Percentiles rank a stretch among this genome's conserved stretches.
Conservation (phyloP, 2,329 filamentous ascomycete species). For the Zasmidium angulare region DNA sequence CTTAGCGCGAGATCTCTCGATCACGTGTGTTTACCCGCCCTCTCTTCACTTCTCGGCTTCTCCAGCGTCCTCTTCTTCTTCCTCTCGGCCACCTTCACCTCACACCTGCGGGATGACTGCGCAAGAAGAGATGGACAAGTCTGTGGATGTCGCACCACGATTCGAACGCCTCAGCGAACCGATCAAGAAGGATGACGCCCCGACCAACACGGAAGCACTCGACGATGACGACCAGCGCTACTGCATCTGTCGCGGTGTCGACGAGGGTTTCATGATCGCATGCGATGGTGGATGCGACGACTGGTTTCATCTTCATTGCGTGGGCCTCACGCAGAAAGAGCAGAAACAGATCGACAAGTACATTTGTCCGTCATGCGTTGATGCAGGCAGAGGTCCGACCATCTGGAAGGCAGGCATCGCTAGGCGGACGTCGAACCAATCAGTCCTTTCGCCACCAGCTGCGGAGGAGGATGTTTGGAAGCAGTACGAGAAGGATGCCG, state of each 20-base stretch:
- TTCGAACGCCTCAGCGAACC: too few relatives aligned
- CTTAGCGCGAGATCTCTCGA: too few relatives aligned
- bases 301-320: constrained; percentile 91
- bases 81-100: too few relatives aligned
- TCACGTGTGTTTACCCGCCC: too few relatives aligned
- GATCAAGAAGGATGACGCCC: neutral
- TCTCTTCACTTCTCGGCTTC: too few relatives aligned
- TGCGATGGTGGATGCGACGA: constrained; percentile 87
- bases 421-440: too few relatives aligned
- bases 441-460: too few relatives aligned
- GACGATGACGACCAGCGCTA: constrained; percentile 67
- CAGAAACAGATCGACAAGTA: constrained; percentile 70
- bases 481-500: too few relatives aligned
- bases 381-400: neutral
- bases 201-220: constrained; percentile 31
- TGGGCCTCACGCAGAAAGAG: constrained; percentile 71
- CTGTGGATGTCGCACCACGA: neutral
- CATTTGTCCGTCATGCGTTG: constrained; percentile 33
- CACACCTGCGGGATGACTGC: too few relatives aligned
- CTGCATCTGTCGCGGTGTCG: constrained; percentile 82
- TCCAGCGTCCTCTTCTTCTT: neutral
- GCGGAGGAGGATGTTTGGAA: too few relatives aligned
- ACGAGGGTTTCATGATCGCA: constrained; percentile 95
- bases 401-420: constrained; percentile 1
- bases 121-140: neutral